phyloP scores from a whole-genome alignment of 2,329 filamentous ascomycete genomes.

The Alternaria rosae region DNA sequence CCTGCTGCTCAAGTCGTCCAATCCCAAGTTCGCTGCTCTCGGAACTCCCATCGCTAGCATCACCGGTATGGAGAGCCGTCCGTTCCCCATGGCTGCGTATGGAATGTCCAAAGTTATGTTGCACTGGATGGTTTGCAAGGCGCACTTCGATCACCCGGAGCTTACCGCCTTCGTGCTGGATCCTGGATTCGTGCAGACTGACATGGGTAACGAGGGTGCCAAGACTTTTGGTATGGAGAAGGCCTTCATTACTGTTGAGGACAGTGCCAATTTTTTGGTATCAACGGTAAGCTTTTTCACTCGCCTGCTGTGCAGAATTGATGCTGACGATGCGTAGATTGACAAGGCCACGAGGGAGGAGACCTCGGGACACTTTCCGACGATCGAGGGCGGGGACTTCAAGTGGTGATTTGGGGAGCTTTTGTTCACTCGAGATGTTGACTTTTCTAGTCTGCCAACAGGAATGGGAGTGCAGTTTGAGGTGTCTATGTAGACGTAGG shows the following conservation, averaged over 20 bases:
- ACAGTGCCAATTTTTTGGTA: not conserved
- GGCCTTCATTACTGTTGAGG: not conserved
- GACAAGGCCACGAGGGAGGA: not conserved
- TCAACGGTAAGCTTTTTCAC: not conserved
- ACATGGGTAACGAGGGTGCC: not conserved
- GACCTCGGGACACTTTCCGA: not conserved
- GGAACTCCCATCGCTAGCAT: not conserved
- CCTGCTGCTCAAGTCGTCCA: not conserved
- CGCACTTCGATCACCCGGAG: not conserved
- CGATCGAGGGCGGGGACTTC: not conserved
- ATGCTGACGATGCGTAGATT: not conserved
- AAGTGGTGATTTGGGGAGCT: not conserved
- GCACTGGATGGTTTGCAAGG: not conserved
- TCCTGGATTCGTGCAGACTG: not conserved
- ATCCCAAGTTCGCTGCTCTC: not conserved
- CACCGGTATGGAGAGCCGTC: not conserved
- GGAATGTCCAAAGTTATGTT: not conserved
- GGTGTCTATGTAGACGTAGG: not conserved
- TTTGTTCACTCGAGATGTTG: not conserved
- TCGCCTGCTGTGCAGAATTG: not conserved
- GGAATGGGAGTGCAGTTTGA: not conserved
- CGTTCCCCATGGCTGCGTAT: not conserved
- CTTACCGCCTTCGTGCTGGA: not conserved
- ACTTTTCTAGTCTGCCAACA: rapidly evolving
- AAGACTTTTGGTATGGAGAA: not conserved